Percentiles rank a stretch among this genome's conserved stretches.
These are phyloP conservation scores for Phytophthora ramorum DNA, from an alignment of 352 stramenopile genomes.

Conservation along the genomic window DNA sequence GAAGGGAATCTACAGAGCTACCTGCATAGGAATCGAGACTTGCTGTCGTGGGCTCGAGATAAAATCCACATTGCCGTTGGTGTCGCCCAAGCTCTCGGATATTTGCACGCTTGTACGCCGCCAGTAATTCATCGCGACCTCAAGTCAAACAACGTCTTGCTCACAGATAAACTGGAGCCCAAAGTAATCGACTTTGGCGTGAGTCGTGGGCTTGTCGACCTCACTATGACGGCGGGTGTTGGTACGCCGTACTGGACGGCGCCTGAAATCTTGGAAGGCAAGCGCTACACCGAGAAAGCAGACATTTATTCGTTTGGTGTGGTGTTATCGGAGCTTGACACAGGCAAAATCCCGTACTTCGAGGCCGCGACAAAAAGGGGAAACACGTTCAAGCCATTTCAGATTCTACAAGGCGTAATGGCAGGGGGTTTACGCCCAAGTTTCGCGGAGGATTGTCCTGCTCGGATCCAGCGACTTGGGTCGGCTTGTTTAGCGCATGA, in stretches of 20 bases:
- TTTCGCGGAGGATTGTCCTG: conserved; percentile 48
- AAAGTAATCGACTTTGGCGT: conserved; percentile 87
- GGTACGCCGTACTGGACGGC: conserved; percentile 86
- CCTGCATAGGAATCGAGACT: conserved; percentile 17
- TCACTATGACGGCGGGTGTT: conserved; percentile 62
- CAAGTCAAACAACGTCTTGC: conserved; percentile 63
- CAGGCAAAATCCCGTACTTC: conserved; percentile 34
- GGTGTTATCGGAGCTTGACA: conserved; percentile 52
- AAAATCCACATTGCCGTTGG: no score
- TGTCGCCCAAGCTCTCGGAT: no score
- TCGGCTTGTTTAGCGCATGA: conserved; percentile 27
- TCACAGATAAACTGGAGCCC: conserved; percentile 66
- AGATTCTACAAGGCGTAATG: conserved; percentile 51
- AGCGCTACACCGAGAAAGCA: conserved; percentile 56
- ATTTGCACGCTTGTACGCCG: no score
- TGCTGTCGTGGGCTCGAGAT: conserved; percentile 37
- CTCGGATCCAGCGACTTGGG: conserved; percentile 22
- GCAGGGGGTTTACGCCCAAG: conserved; percentile 45
- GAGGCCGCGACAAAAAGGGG: conserved; percentile 15
- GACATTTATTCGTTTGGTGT: conserved; percentile 76
- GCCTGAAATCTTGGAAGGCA: conserved; percentile 67
- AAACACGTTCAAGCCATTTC: conserved; percentile 30
- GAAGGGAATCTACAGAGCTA: conserved; percentile 8
- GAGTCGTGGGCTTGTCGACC: conserved; percentile 26
- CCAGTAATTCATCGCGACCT: no score